Percentiles rank a stretch among this genome's conserved stretches.
Conservation (phyloP, 805 yeast genomes). For the Brettanomyces sp. region DNA sequence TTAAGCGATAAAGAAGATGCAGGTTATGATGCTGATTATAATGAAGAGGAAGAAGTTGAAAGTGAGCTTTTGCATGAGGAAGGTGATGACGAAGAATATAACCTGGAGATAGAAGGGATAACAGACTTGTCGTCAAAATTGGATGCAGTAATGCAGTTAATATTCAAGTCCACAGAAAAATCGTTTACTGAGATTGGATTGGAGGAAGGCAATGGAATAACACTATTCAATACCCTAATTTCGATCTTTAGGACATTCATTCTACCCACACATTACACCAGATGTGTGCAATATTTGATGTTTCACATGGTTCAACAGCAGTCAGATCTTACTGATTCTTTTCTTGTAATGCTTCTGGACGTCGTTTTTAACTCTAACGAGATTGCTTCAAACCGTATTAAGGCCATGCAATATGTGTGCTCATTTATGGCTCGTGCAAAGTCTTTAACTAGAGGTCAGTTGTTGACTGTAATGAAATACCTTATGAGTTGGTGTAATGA, state of each 20-base stretch:
- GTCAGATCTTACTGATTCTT: constrained; percentile 77
- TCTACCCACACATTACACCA: constrained; percentile 86
- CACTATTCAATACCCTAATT: constrained; percentile 62
- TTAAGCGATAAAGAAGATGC: constrained; percentile 23
- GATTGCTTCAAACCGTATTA: constrained; percentile 65
- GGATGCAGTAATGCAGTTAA: constrained; percentile 54
- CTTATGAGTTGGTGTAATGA: constrained; percentile 76
- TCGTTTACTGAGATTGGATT: constrained; percentile 43
- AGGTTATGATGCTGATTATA: constrained; percentile 12
- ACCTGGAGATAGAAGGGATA: constrained; percentile 37
- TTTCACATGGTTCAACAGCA: constrained; percentile 77
- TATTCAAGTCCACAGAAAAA: constrained; percentile 42
- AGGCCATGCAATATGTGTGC: constrained; percentile 86
- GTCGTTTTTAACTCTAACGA: constrained; percentile 66
- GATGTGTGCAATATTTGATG: constrained; percentile 75
- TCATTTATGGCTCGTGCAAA: constrained; percentile 86
- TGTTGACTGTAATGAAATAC: constrained; percentile 74
- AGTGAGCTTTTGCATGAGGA: constrained; percentile 21
- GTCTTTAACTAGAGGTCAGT: constrained; percentile 58
- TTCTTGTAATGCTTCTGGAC: constrained; percentile 71
- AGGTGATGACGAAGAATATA: constrained; percentile 33
- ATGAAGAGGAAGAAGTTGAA: constrained; percentile 18
- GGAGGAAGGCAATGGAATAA: constrained; percentile 54
- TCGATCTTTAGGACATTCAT: constrained; percentile 74
- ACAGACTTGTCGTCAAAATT: constrained; percentile 55